phyloP scores from a whole-genome alignment of 176 grass and related monocot genomes.

The Eremochloa ophiuroides region DNA sequence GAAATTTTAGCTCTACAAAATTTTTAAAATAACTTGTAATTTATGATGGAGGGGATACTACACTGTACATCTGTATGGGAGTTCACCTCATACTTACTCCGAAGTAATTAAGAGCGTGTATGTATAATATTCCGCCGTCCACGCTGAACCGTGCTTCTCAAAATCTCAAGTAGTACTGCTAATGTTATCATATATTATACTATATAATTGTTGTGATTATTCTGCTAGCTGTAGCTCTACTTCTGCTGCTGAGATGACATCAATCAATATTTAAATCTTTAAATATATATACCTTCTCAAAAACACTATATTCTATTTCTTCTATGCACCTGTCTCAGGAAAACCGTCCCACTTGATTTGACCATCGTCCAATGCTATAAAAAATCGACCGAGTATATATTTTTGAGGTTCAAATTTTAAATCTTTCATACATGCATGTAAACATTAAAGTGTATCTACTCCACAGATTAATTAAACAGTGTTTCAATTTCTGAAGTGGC shows the following conservation, averaged over 20 bases:
- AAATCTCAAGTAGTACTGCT: too few species aligned
- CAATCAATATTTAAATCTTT: too few species aligned
- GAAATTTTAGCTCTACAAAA: too few species aligned
- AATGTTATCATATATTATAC: too few species aligned
- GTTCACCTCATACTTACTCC: neutral
- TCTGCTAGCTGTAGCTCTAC: neutral
- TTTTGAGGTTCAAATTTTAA: too few species aligned
- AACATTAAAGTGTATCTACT: neutral
- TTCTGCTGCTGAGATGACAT: neutral
- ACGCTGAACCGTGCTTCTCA: neutral
- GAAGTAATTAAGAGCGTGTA: neutral
- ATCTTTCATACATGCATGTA: neutral
- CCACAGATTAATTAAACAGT: neutral
- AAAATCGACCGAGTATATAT: neutral
- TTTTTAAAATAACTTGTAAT: too few species aligned
- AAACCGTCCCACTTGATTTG: neutral
- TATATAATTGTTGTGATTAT: neutral
- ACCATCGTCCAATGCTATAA: neutral
- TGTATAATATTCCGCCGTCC: conserved; percentile 5
- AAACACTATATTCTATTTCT: neutral
- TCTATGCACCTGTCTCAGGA: neutral
- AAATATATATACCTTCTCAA: too few species aligned
- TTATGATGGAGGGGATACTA: too few species aligned
- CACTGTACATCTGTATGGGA: neutral
- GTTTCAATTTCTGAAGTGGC: neutral